phyloP scores from a whole-genome alignment of 352 stramenopile genomes.

The Sclerospora graminicola region DNA sequence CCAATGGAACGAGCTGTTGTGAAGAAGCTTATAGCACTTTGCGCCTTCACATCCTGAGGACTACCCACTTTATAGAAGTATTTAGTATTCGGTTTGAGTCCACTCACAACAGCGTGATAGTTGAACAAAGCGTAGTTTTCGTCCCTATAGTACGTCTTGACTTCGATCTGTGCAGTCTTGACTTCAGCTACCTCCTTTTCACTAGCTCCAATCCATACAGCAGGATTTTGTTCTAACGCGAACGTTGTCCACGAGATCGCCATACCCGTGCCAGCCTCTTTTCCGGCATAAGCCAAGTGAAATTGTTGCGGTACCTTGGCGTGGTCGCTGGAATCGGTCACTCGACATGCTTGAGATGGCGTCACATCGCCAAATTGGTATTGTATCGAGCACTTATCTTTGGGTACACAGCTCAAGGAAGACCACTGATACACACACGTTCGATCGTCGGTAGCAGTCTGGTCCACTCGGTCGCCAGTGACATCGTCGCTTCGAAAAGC shows the following conservation, averaged over 20 bases:
- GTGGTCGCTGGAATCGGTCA: constrained; percentile 19
- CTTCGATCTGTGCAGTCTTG: constrained; percentile 11
- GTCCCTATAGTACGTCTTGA: constrained; percentile 41
- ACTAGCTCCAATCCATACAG: constrained; percentile 35
- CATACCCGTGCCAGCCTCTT: constrained; percentile 34
- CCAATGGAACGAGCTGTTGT: constrained; percentile 16
- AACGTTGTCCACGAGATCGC: constrained; percentile 55
- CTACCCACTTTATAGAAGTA: constrained; percentile 49
- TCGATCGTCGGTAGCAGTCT: constrained; percentile 26
- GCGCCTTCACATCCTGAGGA: constrained; percentile 10
- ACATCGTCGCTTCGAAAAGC: too few species aligned
- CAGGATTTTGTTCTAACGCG: constrained; percentile 24
- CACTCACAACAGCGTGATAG: constrained; percentile 24
- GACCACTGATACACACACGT: constrained; percentile 30
- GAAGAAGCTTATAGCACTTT: constrained; percentile 23
- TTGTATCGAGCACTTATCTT: constrained; percentile 29
- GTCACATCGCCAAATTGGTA: constrained; percentile 37
- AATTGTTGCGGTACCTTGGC: constrained; percentile 35
- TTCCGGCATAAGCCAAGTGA: constrained; percentile 42
- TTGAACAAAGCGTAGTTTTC: constrained; percentile 35
- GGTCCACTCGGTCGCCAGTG: too few species aligned
- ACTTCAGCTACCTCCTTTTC: constrained; percentile 9
- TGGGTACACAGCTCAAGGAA: constrained; percentile 16
- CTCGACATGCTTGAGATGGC: constrained; percentile 34
- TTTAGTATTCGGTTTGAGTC: constrained; percentile 21